phyloP scores from a whole-genome alignment of 352 stramenopile genomes.

The Phytopythium litorale region DNA sequence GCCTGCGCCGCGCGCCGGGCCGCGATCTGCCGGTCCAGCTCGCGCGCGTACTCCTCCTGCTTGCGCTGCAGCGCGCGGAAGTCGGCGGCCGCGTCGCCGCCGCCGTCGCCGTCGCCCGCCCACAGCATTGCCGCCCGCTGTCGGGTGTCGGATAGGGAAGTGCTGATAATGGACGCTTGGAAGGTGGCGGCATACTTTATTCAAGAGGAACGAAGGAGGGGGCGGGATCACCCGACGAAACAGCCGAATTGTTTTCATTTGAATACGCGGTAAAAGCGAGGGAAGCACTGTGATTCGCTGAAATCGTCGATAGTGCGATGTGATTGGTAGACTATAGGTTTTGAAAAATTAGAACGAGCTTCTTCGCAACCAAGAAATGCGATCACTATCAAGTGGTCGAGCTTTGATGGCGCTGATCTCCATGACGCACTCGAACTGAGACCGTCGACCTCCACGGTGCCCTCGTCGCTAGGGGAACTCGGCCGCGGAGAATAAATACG shows the following conservation, averaged over 20 bases:
- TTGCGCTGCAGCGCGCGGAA: slow-evolving; percentile 37
- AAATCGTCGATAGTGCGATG: not conserved
- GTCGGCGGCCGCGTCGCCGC: slow-evolving; percentile 19
- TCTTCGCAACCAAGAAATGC: not conserved
- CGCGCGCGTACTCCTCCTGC: slow-evolving; percentile 61
- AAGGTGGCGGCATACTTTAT: not conserved
- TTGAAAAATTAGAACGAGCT: no score
- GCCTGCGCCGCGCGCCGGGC: slow-evolving; percentile 39
- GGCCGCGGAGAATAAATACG: slow-evolving; percentile 51
- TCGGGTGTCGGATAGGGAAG: no score
- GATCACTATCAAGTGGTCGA: not conserved
- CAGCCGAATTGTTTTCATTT: not conserved
- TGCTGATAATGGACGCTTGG: not conserved
- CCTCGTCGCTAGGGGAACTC: not conserved
- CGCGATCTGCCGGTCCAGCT: slow-evolving; percentile 71
- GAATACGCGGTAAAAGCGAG: slow-evolving; percentile 11
- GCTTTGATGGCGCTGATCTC: not conserved
- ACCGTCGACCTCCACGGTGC: not conserved
- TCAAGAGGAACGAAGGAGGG: slow-evolving; percentile 3
- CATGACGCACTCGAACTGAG: not conserved
- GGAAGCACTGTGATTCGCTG: slow-evolving; percentile 38
- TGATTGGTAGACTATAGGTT: not conserved
- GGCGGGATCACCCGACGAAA: not conserved
- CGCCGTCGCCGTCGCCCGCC: slow-evolving; percentile 32
- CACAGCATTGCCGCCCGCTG: slow-evolving; percentile 34